Evolutionary conservation across 2,329 filamentous ascomycete genomes (phyloP).

Genomic region (Aspergillus costaricaensis): DNA sequence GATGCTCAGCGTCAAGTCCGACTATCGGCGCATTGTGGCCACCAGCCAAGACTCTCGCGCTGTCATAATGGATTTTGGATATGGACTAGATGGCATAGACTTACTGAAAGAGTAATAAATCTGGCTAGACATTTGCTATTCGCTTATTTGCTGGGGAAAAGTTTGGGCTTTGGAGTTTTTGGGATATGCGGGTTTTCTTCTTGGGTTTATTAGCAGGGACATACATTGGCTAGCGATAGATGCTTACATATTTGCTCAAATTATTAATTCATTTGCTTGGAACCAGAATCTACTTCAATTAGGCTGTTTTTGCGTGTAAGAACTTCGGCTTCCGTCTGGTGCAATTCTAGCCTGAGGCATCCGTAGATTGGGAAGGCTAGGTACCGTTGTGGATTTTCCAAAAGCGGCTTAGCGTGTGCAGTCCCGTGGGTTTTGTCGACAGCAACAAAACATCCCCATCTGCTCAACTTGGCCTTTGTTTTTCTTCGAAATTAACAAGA

Average conservation of each 20-base stretch:
- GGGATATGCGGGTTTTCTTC: neutral
- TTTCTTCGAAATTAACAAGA: slow-evolving; percentile 19
- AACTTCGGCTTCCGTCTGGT: neutral
- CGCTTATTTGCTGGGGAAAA: slow-evolving; percentile 7
- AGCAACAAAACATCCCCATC: slow-evolving; percentile 27
- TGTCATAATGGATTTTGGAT: slow-evolving; percentile 89
- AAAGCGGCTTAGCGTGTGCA: slow-evolving; percentile 22
- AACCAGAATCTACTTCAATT: neutral
- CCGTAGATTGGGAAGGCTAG: neutral
- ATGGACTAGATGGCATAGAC: slow-evolving; percentile 56
- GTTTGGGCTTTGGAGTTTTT: slow-evolving; percentile 2
- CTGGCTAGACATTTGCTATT: slow-evolving; percentile 5
- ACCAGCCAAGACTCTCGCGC: slow-evolving; percentile 93
- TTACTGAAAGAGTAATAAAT: slow-evolving; percentile 46
- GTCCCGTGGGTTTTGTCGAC: slow-evolving; percentile 30
- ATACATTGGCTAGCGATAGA: slow-evolving; percentile 24
- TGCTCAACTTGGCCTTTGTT: slow-evolving; percentile 14
- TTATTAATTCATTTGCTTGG: neutral
- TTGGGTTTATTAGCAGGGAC: slow-evolving; percentile 4
- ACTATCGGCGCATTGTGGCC: slow-evolving; percentile 91
- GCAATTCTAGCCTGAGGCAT: slow-evolving; percentile 9
- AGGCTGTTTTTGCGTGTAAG: neutral
- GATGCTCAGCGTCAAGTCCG: slow-evolving; percentile 94
- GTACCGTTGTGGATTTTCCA: slow-evolving; percentile 23
- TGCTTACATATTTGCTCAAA: neutral